Percentiles rank a stretch among this genome's conserved stretches.
phyloP scores from a whole-genome alignment of 306 rosid genomes.

The Carpinus fangiana region DNA sequence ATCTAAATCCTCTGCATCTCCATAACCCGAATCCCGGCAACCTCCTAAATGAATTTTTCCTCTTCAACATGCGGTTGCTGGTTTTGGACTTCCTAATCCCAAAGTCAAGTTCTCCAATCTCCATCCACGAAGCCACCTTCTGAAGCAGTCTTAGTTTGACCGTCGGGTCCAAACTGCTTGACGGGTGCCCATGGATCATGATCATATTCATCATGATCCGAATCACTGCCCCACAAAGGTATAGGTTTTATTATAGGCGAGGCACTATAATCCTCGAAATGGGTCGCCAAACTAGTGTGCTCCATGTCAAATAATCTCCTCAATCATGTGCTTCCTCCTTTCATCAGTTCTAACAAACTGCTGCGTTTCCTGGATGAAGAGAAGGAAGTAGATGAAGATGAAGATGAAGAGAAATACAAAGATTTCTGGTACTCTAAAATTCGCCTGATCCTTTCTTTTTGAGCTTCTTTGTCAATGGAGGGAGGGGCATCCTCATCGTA shows the following conservation, averaged over 20 bases:
- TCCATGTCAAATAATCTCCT: slow-evolving; percentile 87
- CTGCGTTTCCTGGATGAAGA: slow-evolving; percentile 43
- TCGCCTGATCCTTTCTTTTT: slow-evolving; percentile 49
- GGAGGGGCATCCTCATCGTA: slow-evolving; percentile 45
- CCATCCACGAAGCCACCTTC: slow-evolving; percentile 36
- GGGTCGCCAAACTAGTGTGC: slow-evolving; percentile 67
- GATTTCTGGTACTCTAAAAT: slow-evolving; percentile 67
- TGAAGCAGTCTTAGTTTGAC: slow-evolving; percentile 39
- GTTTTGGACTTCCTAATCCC: slow-evolving; percentile 15
- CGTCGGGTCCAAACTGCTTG: slow-evolving; percentile 34
- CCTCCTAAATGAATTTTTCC: slow-evolving; percentile 61
- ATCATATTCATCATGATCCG: slow-evolving; percentile 38
- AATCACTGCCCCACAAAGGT: slow-evolving; percentile 72
- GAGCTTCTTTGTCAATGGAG: slow-evolving; percentile 48
- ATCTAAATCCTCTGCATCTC: slow-evolving; percentile 50
- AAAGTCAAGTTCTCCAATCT: slow-evolving; percentile 29
- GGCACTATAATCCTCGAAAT: slow-evolving; percentile 60
- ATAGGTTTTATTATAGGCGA: slow-evolving; percentile 67
- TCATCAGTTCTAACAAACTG: slow-evolving; percentile 70
- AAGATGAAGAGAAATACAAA: slow-evolving; percentile 27
- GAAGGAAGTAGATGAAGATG: slow-evolving; percentile 28
- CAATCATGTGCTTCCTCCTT: slow-evolving; percentile 67
- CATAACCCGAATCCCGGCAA: slow-evolving; percentile 61
- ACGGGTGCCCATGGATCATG: slow-evolving; percentile 63
- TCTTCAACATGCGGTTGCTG: slow-evolving; percentile 44